Conservation (phyloP, 345 rosid species). For the Ceriops zippeliana region DNA sequence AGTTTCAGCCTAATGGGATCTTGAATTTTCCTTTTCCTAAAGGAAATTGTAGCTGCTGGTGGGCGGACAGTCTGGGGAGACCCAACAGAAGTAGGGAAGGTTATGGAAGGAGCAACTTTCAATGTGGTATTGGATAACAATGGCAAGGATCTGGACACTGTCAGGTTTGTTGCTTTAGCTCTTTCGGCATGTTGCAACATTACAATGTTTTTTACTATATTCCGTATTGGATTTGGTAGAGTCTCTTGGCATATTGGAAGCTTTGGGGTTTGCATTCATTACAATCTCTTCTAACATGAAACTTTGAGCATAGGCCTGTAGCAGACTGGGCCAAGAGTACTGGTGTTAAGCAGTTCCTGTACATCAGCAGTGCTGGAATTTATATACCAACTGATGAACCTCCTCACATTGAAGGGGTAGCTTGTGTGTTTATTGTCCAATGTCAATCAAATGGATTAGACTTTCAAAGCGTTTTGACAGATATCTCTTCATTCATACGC, state of each 20-base stretch:
- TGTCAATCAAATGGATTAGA: background rate
- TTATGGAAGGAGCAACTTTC: slow-evolving; percentile 56
- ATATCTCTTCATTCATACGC: slow-evolving; percentile 8
- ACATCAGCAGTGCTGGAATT: slow-evolving; percentile 93
- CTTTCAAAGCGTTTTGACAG: background rate
- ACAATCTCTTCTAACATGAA: background rate
- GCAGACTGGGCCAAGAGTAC: slow-evolving; percentile 84
- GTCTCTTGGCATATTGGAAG: background rate
- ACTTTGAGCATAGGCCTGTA: slow-evolving; percentile 55
- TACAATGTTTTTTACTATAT: too few species aligned
- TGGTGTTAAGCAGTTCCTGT: slow-evolving; percentile 80
- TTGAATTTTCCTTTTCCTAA: slow-evolving; percentile 3
- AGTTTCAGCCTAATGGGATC: background rate
- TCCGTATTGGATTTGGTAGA: too few species aligned
- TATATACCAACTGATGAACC: slow-evolving; percentile 82
- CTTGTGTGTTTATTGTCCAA: background rate
- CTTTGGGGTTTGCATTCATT: background rate
- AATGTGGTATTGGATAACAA: slow-evolving; percentile 93
- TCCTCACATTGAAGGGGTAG: slow-evolving; percentile 94
- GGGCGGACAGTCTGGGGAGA: slow-evolving; percentile 91
- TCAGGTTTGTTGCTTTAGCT: slow-evolving; percentile 47
- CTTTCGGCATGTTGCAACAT: background rate
- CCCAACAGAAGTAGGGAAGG: slow-evolving; percentile 67
- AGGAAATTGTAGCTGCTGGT: slow-evolving; percentile 89
- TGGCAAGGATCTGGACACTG: slow-evolving; percentile 82